Conservation (phyloP, 2,329 filamentous ascomycete genomes). For the Daldinia sp. region DNA sequence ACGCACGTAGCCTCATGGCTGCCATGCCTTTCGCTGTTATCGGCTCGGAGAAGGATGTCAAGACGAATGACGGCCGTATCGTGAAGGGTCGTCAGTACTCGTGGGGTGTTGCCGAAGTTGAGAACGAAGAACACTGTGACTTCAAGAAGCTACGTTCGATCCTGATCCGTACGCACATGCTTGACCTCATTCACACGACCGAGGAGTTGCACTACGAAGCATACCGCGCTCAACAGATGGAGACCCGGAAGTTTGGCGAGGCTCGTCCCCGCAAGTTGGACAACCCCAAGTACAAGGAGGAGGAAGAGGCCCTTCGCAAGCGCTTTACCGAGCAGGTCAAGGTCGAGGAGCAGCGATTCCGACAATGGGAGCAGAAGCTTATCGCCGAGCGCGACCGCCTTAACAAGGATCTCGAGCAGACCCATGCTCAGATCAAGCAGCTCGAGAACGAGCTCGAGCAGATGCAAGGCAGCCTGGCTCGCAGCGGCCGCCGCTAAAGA, state of each 20-base stretch:
- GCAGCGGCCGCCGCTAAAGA: conserved; percentile 88
- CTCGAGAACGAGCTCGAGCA: conserved; percentile 92
- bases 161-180: conserved; percentile 98
- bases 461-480: conserved; percentile 90
- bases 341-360: conserved; percentile 99
- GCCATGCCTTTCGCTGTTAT: conserved; percentile 99
- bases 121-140: conserved; percentile 99
- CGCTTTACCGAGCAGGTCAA: conserved; percentile 99
- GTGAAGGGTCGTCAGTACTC: conserved; percentile 99
- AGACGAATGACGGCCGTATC: conserved; percentile 93
- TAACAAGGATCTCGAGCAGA: conserved; percentile 99
- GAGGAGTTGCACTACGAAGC: conserved; percentile 99
- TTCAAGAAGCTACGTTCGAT: conserved; percentile 99
- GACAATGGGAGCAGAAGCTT: conserved; percentile 99
- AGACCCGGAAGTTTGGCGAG: conserved; percentile 99
- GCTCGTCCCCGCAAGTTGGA: conserved; percentile 96
- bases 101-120: conserved; percentile 99
- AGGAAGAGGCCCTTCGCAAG: conserved; percentile 98
- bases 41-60: conserved; percentile 98
- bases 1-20: conserved; percentile 92
- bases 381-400: conserved; percentile 98
- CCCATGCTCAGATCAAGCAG: conserved; percentile 93
- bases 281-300: conserved; percentile 99
- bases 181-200: conserved; percentile 99
- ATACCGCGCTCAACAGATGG: conserved; percentile 99